Evolutionary conservation across 768 basidiomycete genomes (phyloP), one percentile per base, ranked within the genome.

Genomic region (Calocybe indica): DNA sequence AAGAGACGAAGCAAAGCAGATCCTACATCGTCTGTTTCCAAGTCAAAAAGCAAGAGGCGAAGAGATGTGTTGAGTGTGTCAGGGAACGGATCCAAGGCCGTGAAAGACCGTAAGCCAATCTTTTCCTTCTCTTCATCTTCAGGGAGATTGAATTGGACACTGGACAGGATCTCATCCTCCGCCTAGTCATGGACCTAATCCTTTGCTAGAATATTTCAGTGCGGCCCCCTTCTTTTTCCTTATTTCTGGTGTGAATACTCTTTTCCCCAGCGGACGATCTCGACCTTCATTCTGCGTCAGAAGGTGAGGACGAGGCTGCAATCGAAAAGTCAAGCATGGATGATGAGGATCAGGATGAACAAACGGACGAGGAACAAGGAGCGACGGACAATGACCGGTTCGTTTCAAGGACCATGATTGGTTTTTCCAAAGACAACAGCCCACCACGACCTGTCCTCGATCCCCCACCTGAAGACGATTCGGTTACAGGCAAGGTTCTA

Each of bases 201-300:
- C 76, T 0, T 61, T 82, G 3, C 58, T 69, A 36, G 61, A 72
- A 46, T 82, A 70, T 50, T 81, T 82, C 45, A 72, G 79, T 75
- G 49, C 30, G 70, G 37, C 31, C 7, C 46, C 31, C n/a, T 32
- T 8, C 11, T 33, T 10, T 29, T 45, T n/a, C 28, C 22, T 14
- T 13, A 32, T 1, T 31, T 7, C 5, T 13, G 28, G 7, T 42
- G 7, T 42, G 36, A 35, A 10, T 37, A 22, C 43, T 45, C 7
- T 12, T 43, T 11, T 14, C 1, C 55, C 40, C 49, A 71, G 74
- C 61, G 6, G 56, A 66, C 48, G 67, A 73, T 38, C 54, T 82
- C 35, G 73, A 72, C 35, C 56, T 81, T 12, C 74, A 78, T 30
- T 80, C 79, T 28, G 79, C 71, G 14, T 76, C 74, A 6, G 79